Conservation (phyloP, 345 rosid genomes). For the Populus alba region DNA sequence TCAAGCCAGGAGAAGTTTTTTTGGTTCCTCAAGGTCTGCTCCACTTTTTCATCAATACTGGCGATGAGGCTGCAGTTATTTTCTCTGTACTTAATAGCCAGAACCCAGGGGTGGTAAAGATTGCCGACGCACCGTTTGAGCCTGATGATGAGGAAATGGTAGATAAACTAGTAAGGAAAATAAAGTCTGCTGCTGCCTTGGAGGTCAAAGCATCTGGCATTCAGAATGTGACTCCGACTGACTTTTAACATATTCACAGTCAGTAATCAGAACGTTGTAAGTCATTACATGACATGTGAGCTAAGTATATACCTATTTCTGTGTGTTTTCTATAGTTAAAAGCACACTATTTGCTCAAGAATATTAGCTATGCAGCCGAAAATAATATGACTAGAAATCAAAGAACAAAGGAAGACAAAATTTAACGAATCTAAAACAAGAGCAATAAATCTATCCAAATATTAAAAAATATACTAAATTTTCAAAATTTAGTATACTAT, state of each 20-base stretch:
- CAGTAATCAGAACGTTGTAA: slow-evolving; percentile 2
- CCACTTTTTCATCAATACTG: slow-evolving; percentile 57
- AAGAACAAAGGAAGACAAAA: too few species aligned
- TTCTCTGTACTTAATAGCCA: slow-evolving; percentile 72
- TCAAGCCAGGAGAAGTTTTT: slow-evolving; percentile 62
- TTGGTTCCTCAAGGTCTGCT: slow-evolving; percentile 68
- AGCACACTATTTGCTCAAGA: not conserved
- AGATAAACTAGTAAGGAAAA: slow-evolving; percentile 28
- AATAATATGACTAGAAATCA: too few species aligned
- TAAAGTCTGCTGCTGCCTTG: slow-evolving; percentile 20
- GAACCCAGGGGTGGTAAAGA: slow-evolving; percentile 68
- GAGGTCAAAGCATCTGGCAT: not conserved
- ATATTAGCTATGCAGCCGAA: too few species aligned
- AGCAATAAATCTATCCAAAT: too few species aligned
- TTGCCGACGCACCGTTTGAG: slow-evolving; percentile 39
- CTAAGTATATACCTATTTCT: not conserved
- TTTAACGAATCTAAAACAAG: too few species aligned
- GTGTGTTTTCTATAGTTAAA: not conserved
- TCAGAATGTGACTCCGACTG: not conserved
- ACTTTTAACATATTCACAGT: not conserved
- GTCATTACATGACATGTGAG: not conserved
- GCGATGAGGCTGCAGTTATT: slow-evolving; percentile 45
- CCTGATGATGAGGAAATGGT: slow-evolving; percentile 23
- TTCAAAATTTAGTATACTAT: too few species aligned
- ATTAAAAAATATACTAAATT: too few species aligned